Evolutionary conservation across 495 filamentous ascomycete genomes (phyloP).

Genomic region (Aspergillus olivimuriae): DNA sequence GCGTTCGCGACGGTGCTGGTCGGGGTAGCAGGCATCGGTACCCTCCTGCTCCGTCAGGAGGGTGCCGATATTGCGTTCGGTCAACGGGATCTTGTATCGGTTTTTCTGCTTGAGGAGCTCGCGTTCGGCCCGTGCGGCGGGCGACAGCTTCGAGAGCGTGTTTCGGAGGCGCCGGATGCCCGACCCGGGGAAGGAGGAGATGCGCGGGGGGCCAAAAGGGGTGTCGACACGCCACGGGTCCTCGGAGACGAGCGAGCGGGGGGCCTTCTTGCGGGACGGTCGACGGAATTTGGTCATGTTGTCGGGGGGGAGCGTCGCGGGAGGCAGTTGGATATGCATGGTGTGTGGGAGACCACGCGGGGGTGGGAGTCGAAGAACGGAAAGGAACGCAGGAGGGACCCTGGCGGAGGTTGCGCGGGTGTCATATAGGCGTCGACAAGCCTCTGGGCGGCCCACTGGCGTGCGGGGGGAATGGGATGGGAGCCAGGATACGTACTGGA

Average conservation of each 20-base stretch:
- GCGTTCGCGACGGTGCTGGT: constrained; percentile 53
- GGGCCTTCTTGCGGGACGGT: constrained; percentile 20
- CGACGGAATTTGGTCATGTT: constrained; percentile 25
- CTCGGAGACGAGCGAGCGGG: constrained; percentile 24
- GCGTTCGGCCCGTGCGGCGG: constrained; percentile 33
- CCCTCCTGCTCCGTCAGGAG: constrained; percentile 35
- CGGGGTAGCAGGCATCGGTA: constrained; percentile 51
- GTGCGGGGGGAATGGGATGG: too few species aligned
- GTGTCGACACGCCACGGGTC: constrained; percentile 30
- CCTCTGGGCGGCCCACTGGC: too few species aligned
- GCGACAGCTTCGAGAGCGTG: constrained; percentile 31
- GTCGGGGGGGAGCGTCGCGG: neutral
- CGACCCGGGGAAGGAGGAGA: constrained; percentile 21
- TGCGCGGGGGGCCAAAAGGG: constrained; percentile 35
- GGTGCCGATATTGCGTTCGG: constrained; percentile 39
- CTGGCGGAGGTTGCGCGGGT: too few species aligned
- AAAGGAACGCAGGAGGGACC: neutral
- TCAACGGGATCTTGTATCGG: constrained; percentile 36
- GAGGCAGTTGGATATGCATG: neutral
- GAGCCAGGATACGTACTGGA: too few species aligned
- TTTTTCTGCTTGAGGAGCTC: constrained; percentile 37
- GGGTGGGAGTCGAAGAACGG: neutral
- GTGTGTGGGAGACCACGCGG: too few species aligned
- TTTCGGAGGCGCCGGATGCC: constrained; percentile 35
- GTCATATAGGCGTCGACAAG: too few species aligned